Conservation (phyloP, 371 early-diverging fungal genomes). For the Mucor sp. region DNA sequence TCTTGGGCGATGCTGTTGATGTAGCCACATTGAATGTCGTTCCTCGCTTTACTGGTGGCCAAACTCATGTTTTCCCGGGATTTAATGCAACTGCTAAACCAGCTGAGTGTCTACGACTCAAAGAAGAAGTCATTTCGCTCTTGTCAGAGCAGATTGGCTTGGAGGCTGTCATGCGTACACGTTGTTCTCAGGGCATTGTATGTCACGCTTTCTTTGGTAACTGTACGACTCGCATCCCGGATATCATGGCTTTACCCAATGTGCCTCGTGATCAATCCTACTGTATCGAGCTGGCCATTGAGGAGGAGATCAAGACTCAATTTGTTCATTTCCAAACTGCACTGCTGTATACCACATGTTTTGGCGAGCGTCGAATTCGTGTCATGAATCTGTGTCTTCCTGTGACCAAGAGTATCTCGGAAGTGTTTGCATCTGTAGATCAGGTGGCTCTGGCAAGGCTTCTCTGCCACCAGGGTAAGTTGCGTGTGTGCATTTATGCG, state of each 20-base stretch:
- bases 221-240: slow-evolving; percentile 96
- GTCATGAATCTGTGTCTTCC: slow-evolving; percentile 94
- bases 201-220: slow-evolving; percentile 94
- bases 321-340: slow-evolving; percentile 97
- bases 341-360: slow-evolving; percentile 85
- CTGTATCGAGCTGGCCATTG: slow-evolving; percentile 87
- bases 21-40: slow-evolving; percentile 87
- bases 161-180: slow-evolving; percentile 96
- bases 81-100: slow-evolving; percentile 76
- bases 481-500: neutral
- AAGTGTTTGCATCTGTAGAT: slow-evolving; percentile 84
- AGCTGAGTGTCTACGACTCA: slow-evolving; percentile 69
- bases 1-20: slow-evolving; percentile 89
- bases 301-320: slow-evolving; percentile 79
- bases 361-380: slow-evolving; percentile 92
- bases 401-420: slow-evolving; percentile 77
- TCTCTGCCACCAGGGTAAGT: slow-evolving; percentile 73
- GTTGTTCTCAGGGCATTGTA: slow-evolving; percentile 87
- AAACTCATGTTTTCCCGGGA: slow-evolving; percentile 92
- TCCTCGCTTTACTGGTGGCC: slow-evolving; percentile 95
- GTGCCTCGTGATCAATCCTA: slow-evolving; percentile 95
- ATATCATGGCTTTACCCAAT: slow-evolving; percentile 92
- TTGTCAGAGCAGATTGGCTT: slow-evolving; percentile 86
- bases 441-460: slow-evolving; percentile 82
- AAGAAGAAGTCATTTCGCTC: slow-evolving; percentile 82